Evolutionary conservation across 192 early-diverging fungal genomes (phyloP).

Genomic region (Neocallimastix lanati): DNA sequence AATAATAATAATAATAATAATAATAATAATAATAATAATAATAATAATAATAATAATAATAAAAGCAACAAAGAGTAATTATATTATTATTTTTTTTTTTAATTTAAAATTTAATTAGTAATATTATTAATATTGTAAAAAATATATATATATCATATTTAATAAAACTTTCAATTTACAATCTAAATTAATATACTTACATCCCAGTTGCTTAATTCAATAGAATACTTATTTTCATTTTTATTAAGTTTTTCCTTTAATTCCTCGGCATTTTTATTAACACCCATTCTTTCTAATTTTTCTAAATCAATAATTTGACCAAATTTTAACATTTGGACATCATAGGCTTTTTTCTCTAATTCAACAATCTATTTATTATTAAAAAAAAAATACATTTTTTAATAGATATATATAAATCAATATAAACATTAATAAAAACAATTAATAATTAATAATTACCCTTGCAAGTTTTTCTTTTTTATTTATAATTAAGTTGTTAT

Average conservation of each 20-base stretch:
- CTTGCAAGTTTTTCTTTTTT: constrained; percentile 36
- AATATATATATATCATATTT: no score
- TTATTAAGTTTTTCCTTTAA: constrained; percentile 32
- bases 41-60: no score
- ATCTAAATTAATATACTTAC: no score
- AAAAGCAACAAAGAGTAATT: no score
- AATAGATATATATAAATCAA: background rate
- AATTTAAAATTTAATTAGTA: no score
- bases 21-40: no score
- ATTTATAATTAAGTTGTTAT: constrained; percentile 28
- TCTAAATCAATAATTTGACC: constrained; percentile 41
- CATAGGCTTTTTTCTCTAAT: constrained; percentile 19
- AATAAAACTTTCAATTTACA: no score
- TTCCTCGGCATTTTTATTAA: constrained; percentile 41
- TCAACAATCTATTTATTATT: constrained; percentile 16
- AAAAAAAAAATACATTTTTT: no score
- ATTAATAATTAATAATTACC: constrained; percentile 4
- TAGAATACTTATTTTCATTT: constrained; percentile 24
- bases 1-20: no score
- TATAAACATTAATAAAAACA: constrained; percentile 4
- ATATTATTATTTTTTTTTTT: no score
- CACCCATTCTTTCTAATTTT: constrained; percentile 36
- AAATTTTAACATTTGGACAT: constrained; percentile 52
- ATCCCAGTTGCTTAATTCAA: constrained; percentile 20
- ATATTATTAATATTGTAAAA: no score